phyloP scores from a whole-genome alignment of 345 rosid species.

The Syzygium aqueum region DNA sequence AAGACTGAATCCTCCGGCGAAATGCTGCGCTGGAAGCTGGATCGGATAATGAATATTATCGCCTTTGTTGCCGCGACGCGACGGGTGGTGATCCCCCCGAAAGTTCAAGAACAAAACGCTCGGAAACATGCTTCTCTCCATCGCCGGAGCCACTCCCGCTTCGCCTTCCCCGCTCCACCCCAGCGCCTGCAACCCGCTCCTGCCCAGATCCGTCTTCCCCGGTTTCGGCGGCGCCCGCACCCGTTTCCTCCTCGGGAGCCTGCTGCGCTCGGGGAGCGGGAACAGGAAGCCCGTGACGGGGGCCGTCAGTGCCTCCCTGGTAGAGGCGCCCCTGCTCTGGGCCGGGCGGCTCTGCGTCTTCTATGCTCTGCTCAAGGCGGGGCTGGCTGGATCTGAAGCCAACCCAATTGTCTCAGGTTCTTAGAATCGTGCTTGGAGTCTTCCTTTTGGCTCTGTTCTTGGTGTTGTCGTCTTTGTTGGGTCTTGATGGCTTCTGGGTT shows the following conservation, averaged over 20 bases:
- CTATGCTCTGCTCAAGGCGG: slow-evolving; percentile 73
- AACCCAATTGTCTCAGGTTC: slow-evolving; percentile 79
- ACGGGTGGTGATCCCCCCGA: not conserved
- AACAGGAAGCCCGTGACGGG: not conserved
- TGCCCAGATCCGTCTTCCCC: slow-evolving; percentile 2
- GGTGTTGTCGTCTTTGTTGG: not conserved
- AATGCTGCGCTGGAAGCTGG: not conserved
- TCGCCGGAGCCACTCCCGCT: not conserved
- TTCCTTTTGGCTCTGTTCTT: not conserved
- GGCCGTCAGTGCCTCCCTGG: slow-evolving; percentile 44
- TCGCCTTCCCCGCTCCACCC: slow-evolving; percentile 1
- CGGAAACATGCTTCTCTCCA: slow-evolving; percentile 2
- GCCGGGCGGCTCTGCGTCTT: slow-evolving; percentile 73
- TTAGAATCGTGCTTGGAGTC: not conserved
- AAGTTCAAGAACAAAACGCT: not conserved
- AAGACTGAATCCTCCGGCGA: not conserved
- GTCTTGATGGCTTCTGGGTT: not conserved
- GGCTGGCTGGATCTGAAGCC: slow-evolving; percentile 77
- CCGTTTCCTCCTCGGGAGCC: not conserved
- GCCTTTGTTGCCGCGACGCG: not conserved
- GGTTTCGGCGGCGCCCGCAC: not conserved
- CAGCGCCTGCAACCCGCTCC: slow-evolving; percentile 3
- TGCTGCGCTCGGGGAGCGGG: not conserved
- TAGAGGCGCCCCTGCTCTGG: slow-evolving; percentile 73
- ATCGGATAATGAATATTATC: not conserved